Conservation (phyloP, 495 filamentous ascomycete species). For the Talaromyces borbonicus region DNA sequence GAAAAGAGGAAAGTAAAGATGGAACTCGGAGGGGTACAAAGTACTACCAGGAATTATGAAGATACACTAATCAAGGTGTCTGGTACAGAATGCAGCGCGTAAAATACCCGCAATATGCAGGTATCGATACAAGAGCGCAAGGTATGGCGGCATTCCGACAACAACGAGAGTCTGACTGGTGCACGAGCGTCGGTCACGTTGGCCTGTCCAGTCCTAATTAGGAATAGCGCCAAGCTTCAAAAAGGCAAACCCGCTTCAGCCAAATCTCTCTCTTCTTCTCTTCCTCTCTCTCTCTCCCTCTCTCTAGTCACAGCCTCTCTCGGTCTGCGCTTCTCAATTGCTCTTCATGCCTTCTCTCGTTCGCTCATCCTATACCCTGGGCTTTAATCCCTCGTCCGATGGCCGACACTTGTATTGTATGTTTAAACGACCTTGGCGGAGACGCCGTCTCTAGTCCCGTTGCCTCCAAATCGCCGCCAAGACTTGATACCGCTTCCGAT, state of each 20-base stretch:
- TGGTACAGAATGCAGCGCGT: too few relatives aligned
- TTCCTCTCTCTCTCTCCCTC: background rate
- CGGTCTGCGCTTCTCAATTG: constrained; percentile 12
- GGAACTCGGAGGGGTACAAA: background rate
- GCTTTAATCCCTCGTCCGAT: constrained; percentile 41
- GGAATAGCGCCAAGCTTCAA: constrained; percentile 6
- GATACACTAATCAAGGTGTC: too few relatives aligned
- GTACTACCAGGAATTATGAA: too few relatives aligned
- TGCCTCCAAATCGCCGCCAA: constrained; percentile 36
- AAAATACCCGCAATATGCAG: too few relatives aligned
- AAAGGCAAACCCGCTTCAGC: constrained; percentile 2
- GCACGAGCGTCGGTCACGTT: constrained; percentile 4
- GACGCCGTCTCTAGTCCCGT: constrained; percentile 39
- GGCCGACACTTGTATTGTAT: constrained; percentile 95
- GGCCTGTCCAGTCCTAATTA: background rate
- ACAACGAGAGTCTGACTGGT: background rate
- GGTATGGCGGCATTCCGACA: too few relatives aligned
- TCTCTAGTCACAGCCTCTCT: background rate
- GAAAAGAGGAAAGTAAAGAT: background rate
- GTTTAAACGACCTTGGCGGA: constrained; percentile 79
- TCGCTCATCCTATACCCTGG: constrained; percentile 19
- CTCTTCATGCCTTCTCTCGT: constrained; percentile 40
- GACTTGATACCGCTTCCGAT: constrained; percentile 28
- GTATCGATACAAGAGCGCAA: too few relatives aligned
- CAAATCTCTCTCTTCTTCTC: constrained; percentile 1